These are phyloP conservation scores for Neckera pumila DNA, from an alignment of 225 moss, liverwort and hornwort genomes.

Conservation along the genomic window DNA sequence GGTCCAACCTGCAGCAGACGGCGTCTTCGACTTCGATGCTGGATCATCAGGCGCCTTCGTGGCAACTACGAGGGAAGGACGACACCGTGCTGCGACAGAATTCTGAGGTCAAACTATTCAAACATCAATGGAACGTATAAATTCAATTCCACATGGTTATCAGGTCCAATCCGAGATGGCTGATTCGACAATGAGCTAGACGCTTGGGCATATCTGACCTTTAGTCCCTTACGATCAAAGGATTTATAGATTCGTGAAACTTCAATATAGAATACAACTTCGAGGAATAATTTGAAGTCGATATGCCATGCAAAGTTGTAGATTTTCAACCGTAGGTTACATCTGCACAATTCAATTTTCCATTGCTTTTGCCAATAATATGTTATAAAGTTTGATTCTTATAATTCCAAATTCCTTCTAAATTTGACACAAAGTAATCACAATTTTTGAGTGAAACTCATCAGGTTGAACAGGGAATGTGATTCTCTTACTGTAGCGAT, in stretches of 20 bases:
- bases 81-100: background rate
- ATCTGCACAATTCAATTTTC: background rate
- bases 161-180: background rate
- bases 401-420: background rate
- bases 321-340: background rate
- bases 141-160: background rate
- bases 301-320: background rate
- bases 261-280: background rate
- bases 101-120: conserved; percentile 12
- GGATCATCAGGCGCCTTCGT: conserved; percentile 13
- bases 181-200: background rate
- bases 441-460: background rate
- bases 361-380: background rate
- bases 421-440: background rate
- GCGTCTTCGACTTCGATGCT: conserved; percentile 11
- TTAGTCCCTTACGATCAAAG: background rate
- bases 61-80: background rate
- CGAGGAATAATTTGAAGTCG: background rate
- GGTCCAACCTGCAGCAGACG: conserved; percentile 51
- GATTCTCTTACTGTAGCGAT: background rate
- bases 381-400: background rate
- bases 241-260: background rate
- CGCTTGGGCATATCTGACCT: background rate
- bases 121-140: background rate
- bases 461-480: background rate